These are phyloP conservation scores for Apiotrichum porosum DNA, from an alignment of 1,284 basidiomycete species.

Conservation along the genomic window DNA sequence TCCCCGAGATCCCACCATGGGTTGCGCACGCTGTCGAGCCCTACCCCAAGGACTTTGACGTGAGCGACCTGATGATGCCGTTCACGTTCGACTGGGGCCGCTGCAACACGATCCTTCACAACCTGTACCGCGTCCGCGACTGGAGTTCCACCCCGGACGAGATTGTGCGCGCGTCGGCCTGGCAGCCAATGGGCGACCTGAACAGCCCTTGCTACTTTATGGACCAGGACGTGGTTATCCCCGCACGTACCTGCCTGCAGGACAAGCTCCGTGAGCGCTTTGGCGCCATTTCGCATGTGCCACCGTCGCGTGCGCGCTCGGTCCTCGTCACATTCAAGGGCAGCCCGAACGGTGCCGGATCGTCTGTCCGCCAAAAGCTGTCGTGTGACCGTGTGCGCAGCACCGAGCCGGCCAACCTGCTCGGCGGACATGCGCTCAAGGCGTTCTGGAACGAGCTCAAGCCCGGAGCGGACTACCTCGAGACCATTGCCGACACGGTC, in stretches of 20 bases:
- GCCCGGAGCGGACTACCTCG: constrained; percentile 26
- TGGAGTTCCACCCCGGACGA: constrained; percentile 3
- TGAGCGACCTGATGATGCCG: constrained; percentile 37
- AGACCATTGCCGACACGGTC: constrained; percentile 39
- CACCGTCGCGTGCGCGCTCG: constrained; percentile 18
- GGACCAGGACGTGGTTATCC: constrained; percentile 37
- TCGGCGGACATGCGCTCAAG: constrained; percentile 5
- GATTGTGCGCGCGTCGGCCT: constrained; percentile 9
- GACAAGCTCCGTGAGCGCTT: constrained; percentile 24
- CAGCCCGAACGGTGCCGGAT: constrained; percentile 21
- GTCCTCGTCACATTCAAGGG: constrained; percentile 30
- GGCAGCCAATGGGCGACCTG: constrained; percentile 33
- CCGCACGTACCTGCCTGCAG: constrained; percentile 28
- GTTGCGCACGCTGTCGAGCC: constrained; percentile 16
- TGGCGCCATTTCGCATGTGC: constrained; percentile 14
- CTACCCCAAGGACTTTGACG: constrained; percentile 11
- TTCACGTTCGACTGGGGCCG: constrained; percentile 48
- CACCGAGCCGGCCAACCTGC: neutral
- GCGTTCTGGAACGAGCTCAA: constrained; percentile 6
- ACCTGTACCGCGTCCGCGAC: constrained; percentile 17
- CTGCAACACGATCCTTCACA: constrained; percentile 22
- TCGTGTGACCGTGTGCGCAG: constrained; percentile 16
- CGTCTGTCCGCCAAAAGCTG: constrained; percentile 21
- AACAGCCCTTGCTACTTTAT: constrained; percentile 26
- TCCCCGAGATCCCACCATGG: constrained; percentile 14